phyloP scores from a whole-genome alignment of 306 rosid species.

The Vicia faba region DNA sequence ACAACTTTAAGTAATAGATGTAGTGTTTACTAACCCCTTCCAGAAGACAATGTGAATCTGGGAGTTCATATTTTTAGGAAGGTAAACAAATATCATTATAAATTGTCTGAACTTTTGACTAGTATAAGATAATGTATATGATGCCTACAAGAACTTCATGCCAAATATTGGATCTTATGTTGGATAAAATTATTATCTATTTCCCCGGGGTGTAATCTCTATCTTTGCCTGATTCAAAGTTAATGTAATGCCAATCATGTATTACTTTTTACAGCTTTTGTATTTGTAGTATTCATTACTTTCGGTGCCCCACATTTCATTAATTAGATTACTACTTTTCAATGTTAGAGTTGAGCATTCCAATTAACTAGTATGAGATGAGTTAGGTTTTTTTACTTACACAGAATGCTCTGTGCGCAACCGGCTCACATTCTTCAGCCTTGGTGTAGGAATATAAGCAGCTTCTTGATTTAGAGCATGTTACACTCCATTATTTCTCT shows the following conservation, averaged over 20 bases:
- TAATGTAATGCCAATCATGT: neutral
- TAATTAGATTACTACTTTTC: neutral
- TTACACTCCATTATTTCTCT: too few relatives aligned
- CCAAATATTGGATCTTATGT: conserved; percentile 4
- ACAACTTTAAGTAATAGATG: conserved; percentile 16
- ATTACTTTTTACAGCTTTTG: too few relatives aligned
- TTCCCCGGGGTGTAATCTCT: neutral
- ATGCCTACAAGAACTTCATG: neutral
- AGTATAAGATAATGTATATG: conserved; percentile 14
- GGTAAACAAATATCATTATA: conserved; percentile 44
- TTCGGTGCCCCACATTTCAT: neutral
- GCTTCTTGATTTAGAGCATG: conserved; percentile 72
- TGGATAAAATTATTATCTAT: conserved; percentile 1
- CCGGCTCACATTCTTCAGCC: conserved; percentile 81
- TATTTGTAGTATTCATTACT: conserved; percentile 4
- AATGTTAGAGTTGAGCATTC: neutral
- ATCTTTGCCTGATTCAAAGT: neutral
- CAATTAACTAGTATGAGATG: conserved; percentile 33
- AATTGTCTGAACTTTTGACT: too few relatives aligned
- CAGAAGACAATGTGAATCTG: conserved; percentile 91
- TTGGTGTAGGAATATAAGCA: conserved; percentile 81
- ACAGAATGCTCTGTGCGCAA: conserved; percentile 96
- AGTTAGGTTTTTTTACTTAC: too few relatives aligned
- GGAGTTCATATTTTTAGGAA: conserved; percentile 88
- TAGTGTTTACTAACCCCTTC: conserved; percentile 63